Percentiles rank a stretch among this genome's conserved stretches.
phyloP scores from a whole-genome alignment of 1,284 basidiomycete genomes.

The Mycena sp. region DNA sequence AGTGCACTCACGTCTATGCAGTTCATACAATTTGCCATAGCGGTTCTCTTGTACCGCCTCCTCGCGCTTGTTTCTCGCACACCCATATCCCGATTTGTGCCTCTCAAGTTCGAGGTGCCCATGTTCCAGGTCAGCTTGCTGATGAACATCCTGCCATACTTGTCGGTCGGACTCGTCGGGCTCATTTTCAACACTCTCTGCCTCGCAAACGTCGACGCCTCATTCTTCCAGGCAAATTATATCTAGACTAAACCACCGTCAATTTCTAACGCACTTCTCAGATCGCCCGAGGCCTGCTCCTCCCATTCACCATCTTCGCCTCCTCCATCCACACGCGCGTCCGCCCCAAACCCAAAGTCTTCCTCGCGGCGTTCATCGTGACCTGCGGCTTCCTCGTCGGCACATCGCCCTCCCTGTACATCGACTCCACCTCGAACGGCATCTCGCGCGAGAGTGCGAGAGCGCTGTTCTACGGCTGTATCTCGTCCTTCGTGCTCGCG shows the following conservation, averaged over 20 bases:
- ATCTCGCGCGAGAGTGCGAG: constrained; percentile 36
- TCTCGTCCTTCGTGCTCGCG: constrained; percentile 66
- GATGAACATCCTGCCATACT: constrained; percentile 56
- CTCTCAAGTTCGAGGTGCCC: constrained; percentile 53
- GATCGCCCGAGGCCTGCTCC: constrained; percentile 71
- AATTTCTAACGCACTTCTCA: constrained; percentile 47
- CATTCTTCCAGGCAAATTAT: constrained; percentile 46
- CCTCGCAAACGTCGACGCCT: constrained; percentile 67
- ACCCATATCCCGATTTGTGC: background rate
- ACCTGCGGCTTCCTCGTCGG: constrained; percentile 63
- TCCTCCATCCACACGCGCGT: constrained; percentile 51
- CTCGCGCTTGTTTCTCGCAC: constrained; percentile 46
- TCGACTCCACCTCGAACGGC: constrained; percentile 34
- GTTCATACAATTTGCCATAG: constrained; percentile 63
- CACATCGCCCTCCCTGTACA: constrained; percentile 41
- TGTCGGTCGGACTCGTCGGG: constrained; percentile 61
- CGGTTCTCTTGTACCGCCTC: constrained; percentile 60
- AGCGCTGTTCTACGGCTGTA: constrained; percentile 62
- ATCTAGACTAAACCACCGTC: too few relatives aligned
- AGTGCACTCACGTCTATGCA: constrained; percentile 35
- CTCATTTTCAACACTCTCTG: constrained; percentile 72
- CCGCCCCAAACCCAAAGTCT: constrained; percentile 49
- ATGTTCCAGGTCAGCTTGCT: constrained; percentile 50
- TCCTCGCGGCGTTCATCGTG: constrained; percentile 58
- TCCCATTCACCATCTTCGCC: constrained; percentile 67